Conservation (phyloP, 1,284 basidiomycete genomes). For the Puccinia polysora region DNA sequence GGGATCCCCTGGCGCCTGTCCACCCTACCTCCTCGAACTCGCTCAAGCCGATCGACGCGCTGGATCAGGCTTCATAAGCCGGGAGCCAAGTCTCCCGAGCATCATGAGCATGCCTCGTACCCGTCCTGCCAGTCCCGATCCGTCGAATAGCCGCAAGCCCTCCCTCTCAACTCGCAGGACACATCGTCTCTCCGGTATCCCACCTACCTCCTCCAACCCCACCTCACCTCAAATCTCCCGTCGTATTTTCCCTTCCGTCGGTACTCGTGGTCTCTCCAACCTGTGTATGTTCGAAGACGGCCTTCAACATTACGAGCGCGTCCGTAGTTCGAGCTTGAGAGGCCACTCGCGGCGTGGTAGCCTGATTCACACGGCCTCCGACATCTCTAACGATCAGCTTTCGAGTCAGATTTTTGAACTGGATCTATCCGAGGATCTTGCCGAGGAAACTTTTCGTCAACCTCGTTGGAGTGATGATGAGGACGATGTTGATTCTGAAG, state of each 20-base stretch:
- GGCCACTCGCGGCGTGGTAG: constrained; percentile 37
- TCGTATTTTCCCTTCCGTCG: constrained; percentile 16
- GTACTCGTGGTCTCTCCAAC: constrained; percentile 16
- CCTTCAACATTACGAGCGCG: constrained; percentile 39
- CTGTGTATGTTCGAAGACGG: constrained; percentile 39
- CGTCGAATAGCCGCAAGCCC: background rate
- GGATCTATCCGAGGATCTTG: constrained; percentile 38
- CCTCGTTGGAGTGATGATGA: constrained; percentile 4
- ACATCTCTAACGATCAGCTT: background rate
- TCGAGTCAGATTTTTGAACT: constrained; percentile 27
- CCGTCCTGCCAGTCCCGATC: constrained; percentile 35
- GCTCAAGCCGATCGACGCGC: constrained; percentile 15
- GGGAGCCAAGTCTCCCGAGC: constrained; percentile 39
- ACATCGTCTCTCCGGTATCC: background rate
- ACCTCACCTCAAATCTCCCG: constrained; percentile 9
- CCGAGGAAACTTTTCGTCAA: constrained; percentile 25
- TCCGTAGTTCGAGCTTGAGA: constrained; percentile 29
- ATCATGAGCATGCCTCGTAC: constrained; percentile 43
- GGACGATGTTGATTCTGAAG: constrained; percentile 6
- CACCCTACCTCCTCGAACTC: constrained; percentile 34
- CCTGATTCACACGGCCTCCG: constrained; percentile 1
- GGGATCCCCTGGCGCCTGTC: background rate
- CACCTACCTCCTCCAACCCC: background rate
- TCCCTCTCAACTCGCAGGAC: background rate
- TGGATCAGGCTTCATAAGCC: constrained; percentile 26